Conservation (phyloP, 169 alveolate genomes). For the Eimeria maxima region DNA sequence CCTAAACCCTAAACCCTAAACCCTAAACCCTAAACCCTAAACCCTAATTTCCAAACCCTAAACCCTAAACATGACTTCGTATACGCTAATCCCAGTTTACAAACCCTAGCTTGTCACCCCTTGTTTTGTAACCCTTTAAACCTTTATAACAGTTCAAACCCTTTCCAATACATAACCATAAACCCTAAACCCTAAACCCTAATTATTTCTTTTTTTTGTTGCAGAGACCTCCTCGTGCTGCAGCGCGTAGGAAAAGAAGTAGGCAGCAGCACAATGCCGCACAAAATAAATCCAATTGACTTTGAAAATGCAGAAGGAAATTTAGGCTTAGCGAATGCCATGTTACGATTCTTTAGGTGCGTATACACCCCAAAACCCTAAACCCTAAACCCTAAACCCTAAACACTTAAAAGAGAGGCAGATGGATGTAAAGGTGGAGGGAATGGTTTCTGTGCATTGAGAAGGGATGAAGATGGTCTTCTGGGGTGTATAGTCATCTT, state of each 20-base stretch:
- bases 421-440: no score
- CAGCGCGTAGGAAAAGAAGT: conserved; percentile 91
- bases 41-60: conserved; percentile 1
- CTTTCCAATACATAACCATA: no score
- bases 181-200: conserved; percentile 27
- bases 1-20: conserved; percentile 47
- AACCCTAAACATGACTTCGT: neutral
- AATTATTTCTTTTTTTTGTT: neutral
- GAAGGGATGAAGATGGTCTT: neutral
- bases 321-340: conserved; percentile 94
- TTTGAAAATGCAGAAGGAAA: conserved; percentile 99
- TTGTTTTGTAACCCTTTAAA: no score
- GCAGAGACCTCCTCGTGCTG: conserved; percentile 87
- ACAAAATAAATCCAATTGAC: conserved; percentile 98
- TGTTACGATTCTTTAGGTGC: conserved; percentile 91
- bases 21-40: conserved; percentile 2
- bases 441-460: no score
- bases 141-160: no score
- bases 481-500: conserved; percentile 1
- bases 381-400: conserved; percentile 47
- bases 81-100: no score
- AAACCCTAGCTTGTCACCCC: no score
- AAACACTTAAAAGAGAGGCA: neutral
- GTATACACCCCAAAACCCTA: conserved; percentile 32
- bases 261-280: conserved; percentile 99